These are phyloP conservation scores for Chlorophyllum brunneum DNA, from an alignment of 768 basidiomycete species.

Conservation along the genomic window DNA sequence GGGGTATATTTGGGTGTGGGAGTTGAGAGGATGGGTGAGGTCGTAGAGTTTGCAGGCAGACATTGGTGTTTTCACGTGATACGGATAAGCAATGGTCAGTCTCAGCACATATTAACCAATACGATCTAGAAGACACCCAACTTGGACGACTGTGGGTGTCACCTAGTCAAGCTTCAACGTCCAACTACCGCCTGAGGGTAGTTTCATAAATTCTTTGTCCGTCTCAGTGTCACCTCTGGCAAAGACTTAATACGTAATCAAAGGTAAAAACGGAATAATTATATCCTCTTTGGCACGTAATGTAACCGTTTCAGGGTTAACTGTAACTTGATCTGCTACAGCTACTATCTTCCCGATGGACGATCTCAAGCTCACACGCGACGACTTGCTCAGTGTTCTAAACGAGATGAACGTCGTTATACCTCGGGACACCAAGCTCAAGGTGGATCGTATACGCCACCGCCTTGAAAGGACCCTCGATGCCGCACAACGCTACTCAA, in stretches of 20 bases:
- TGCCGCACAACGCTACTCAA: constrained; percentile 21
- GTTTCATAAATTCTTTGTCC: too few relatives aligned
- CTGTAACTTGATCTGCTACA: constrained; percentile 27
- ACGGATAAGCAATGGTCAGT: too few relatives aligned
- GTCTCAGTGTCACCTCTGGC: neutral
- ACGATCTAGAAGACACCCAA: too few relatives aligned
- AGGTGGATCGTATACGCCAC: constrained; percentile 22
- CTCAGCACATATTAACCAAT: too few relatives aligned
- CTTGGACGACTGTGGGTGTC: too few relatives aligned
- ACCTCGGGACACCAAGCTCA: constrained; percentile 24
- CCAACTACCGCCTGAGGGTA: too few relatives aligned
- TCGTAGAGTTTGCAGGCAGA: constrained; percentile 34
- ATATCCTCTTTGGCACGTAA: too few relatives aligned
- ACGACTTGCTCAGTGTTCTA: constrained; percentile 23
- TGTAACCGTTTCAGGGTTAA: neutral
- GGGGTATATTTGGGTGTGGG: constrained; percentile 46
- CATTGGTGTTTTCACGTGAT: neutral
- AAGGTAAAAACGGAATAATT: too few relatives aligned
- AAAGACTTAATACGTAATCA: too few relatives aligned
- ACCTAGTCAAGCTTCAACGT: neutral
- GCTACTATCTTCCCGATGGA: constrained; percentile 3
- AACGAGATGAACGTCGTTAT: constrained; percentile 24
- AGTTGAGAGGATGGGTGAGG: constrained; percentile 48
- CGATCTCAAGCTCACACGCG: constrained; percentile 17
- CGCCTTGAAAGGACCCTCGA: constrained; percentile 21